Percentiles rank a stretch among this genome's conserved stretches.
phyloP scores from a whole-genome alignment of 352 stramenopile genomes.

The Aphanomyces invadans region DNA sequence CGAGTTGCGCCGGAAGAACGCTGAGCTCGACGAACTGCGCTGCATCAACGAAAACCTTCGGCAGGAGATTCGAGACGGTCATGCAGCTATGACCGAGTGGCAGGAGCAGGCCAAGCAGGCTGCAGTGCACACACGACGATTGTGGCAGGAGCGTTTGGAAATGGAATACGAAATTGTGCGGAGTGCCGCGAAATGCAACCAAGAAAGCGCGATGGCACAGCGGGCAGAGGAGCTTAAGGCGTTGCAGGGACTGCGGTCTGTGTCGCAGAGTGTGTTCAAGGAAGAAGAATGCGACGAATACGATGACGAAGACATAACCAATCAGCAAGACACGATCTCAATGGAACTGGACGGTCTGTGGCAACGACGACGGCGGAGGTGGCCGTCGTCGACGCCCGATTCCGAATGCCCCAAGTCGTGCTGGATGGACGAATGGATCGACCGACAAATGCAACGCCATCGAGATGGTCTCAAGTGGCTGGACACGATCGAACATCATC shows the following conservation, averaged over 20 bases:
- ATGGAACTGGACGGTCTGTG: background rate
- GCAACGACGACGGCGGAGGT: background rate
- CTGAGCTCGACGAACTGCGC: background rate
- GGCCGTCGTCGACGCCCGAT: background rate
- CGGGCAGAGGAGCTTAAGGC: background rate
- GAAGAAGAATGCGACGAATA: background rate
- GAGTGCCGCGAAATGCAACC: background rate
- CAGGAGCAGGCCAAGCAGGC: constrained; percentile 4
- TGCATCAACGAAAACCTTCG: background rate
- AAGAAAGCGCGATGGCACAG: background rate
- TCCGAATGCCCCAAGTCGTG: background rate
- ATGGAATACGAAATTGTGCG: constrained; percentile 7
- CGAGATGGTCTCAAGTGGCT: background rate
- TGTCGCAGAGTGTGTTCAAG: constrained; percentile 13
- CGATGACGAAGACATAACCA: background rate
- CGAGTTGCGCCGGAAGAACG: background rate
- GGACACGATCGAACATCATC: background rate
- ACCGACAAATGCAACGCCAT: constrained; percentile 1
- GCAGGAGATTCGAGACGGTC: background rate
- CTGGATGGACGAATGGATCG: constrained; percentile 2
- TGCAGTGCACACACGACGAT: background rate
- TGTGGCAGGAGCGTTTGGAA: constrained; percentile 8
- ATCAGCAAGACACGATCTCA: too few species aligned
- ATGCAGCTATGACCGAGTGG: background rate
- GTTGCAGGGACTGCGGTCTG: background rate